A percentile compares a stretch with the other conserved stretches of the same genome.
Evolutionary conservation across 2,329 filamentous ascomycete species (phyloP).

Genomic region (Eutypa lata): DNA sequence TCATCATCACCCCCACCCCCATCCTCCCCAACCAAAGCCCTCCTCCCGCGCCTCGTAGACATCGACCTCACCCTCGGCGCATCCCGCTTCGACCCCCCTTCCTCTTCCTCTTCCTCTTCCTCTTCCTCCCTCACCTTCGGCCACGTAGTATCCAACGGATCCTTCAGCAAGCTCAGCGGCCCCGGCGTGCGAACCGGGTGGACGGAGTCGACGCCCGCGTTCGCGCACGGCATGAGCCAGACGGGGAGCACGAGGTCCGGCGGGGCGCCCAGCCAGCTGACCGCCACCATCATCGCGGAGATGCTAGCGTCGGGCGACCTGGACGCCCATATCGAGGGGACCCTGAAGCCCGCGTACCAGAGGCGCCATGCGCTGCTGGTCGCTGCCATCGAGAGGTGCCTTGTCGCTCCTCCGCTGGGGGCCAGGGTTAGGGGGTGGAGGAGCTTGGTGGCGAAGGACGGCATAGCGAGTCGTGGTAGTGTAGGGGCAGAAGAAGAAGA

Average conservation of each 20-base stretch:
- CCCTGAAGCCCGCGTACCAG: slow-evolving; percentile 43
- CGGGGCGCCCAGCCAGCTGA: slow-evolving; percentile 55
- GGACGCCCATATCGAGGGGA: slow-evolving; percentile 39
- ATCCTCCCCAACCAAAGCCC: slow-evolving; percentile 34
- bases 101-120: slow-evolving; percentile 3
- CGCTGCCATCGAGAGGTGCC: slow-evolving; percentile 53
- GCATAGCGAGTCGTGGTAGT: too few relatives aligned
- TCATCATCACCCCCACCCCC: not conserved
- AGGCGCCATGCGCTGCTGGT: slow-evolving; percentile 50
- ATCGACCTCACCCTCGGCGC: slow-evolving; percentile 68
- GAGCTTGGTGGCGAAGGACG: slow-evolving; percentile 23
- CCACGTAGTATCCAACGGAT: slow-evolving; percentile 80
- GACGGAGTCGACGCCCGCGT: slow-evolving; percentile 61
- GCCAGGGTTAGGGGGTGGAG: slow-evolving; percentile 44
- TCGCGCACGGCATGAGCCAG: slow-evolving; percentile 48
- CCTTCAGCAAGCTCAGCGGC: slow-evolving; percentile 82
- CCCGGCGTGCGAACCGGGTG: slow-evolving; percentile 86
- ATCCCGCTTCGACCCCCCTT: slow-evolving; percentile 23
- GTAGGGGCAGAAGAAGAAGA: slow-evolving; percentile 29
- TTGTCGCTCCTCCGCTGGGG: slow-evolving; percentile 62
- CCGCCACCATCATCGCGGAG: slow-evolving; percentile 48
- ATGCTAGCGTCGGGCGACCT: slow-evolving; percentile 44
- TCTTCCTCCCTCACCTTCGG: slow-evolving; percentile 57
- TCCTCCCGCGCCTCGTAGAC: slow-evolving; percentile 75
- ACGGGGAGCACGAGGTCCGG: slow-evolving; percentile 55